phyloP scores from a whole-genome alignment of 257 asterid genomes.

The Voacanga thouarsii region DNA sequence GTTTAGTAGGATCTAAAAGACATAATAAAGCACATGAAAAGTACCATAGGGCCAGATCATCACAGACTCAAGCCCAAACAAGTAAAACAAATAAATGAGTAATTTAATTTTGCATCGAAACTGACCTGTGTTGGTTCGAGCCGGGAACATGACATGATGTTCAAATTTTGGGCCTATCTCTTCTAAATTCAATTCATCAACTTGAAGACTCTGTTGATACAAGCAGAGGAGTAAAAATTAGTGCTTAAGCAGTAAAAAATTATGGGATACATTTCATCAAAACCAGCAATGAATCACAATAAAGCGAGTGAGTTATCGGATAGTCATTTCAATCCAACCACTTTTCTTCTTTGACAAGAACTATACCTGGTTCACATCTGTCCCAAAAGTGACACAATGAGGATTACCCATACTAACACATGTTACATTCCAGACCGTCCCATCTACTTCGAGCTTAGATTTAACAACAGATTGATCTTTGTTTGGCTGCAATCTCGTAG shows the following conservation, averaged over 20 bases:
- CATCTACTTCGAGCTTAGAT: conserved; percentile 58
- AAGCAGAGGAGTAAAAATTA: conserved; percentile 8
- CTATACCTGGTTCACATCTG: conserved; percentile 48
- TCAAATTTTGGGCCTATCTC: conserved; percentile 91
- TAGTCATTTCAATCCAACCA: neutral
- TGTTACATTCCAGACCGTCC: conserved; percentile 63
- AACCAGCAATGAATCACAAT: neutral
- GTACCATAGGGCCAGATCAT: neutral
- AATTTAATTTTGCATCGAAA: conserved; percentile 8
- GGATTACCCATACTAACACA: conserved; percentile 97
- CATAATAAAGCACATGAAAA: neutral
- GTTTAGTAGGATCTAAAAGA: neutral
- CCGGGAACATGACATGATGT: conserved; percentile 72
- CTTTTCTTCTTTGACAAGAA: neutral
- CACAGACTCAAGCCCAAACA: neutral
- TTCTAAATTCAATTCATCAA: conserved; percentile 70
- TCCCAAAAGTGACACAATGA: conserved; percentile 69
- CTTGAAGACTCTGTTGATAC: conserved; percentile 53
- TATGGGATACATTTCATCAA: neutral
- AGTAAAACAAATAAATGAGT: conserved; percentile 1
- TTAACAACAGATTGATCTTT: conserved; percentile 61
- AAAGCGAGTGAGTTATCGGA: neutral
- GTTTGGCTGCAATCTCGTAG: conserved; percentile 69
- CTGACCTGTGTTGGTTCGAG: conserved; percentile 89
- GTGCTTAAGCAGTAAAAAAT: neutral